Conservation (phyloP, 768 basidiomycete species). For the Hortiboletus flavorubellus region DNA sequence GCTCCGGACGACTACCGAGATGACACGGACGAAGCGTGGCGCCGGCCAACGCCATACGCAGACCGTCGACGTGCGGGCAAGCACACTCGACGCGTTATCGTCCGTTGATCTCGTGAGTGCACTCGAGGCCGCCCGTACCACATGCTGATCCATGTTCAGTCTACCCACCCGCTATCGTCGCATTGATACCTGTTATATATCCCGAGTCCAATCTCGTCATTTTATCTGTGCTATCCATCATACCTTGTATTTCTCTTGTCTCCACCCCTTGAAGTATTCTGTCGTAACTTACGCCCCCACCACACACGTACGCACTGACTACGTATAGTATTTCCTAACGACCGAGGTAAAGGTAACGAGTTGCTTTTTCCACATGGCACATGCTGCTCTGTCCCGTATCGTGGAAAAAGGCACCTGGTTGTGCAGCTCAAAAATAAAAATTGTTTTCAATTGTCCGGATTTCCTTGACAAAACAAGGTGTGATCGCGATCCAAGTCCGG, state of each 20-base stretch:
- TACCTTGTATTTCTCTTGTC: conserved; percentile 21
- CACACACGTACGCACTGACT: neutral
- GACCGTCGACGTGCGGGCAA: conserved; percentile 78
- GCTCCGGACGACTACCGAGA: conserved; percentile 48
- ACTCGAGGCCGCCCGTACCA: neutral
- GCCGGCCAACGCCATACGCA: conserved; percentile 66
- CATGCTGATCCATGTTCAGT: neutral
- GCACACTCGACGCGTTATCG: conserved; percentile 71
- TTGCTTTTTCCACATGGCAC: conserved; percentile 19
- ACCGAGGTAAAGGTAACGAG: conserved; percentile 7
- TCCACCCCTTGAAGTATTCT: conserved; percentile 11
- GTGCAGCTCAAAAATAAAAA: conserved; percentile 5
- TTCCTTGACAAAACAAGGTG: conserved; percentile 5
- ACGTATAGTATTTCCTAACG: conserved; percentile 15
- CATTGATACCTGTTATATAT: conserved; percentile 24
- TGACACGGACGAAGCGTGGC: conserved; percentile 69
- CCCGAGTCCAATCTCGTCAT: conserved; percentile 16
- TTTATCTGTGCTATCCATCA: conserved; percentile 21
- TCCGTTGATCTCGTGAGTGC: conserved; percentile 35
- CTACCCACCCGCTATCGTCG: conserved; percentile 9
- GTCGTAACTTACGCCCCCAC: conserved; percentile 9
- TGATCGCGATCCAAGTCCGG: conserved; percentile 23
- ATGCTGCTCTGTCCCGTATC: conserved; percentile 11
- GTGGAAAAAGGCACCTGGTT: conserved; percentile 9
- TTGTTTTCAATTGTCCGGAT: neutral